Evolutionary conservation across 768 basidiomycete species (phyloP).

Genomic region (Lanmaoa rubissima): DNA sequence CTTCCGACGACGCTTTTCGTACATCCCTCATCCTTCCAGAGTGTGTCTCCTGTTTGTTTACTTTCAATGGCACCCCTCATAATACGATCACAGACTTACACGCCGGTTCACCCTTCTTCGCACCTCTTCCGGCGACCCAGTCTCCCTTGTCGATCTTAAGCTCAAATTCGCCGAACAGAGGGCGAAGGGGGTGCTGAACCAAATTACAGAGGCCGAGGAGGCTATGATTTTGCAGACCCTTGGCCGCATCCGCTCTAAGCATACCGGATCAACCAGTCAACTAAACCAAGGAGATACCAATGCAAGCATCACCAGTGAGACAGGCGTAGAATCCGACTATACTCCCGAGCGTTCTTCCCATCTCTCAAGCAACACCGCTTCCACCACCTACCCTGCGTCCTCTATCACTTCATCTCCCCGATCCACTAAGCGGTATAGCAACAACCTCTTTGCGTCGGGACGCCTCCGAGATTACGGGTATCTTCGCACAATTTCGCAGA

Average conservation of each 20-base stretch:
- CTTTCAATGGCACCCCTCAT: conserved; percentile 8
- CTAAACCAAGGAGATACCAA: conserved; percentile 18
- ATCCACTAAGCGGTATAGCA: conserved; percentile 73
- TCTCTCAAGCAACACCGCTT: conserved; percentile 37
- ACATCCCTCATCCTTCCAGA: conserved; percentile 84
- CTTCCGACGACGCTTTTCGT: conserved; percentile 74
- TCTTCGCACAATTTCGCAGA: conserved; percentile 53
- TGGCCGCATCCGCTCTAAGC: conserved; percentile 47
- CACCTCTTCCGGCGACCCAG: conserved; percentile 60
- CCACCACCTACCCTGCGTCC: conserved; percentile 39
- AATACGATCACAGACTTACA: conserved; percentile 54
- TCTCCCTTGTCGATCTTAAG: conserved; percentile 63
- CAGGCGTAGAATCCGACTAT: conserved; percentile 31
- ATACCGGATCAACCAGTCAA: conserved; percentile 20
- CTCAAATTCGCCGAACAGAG: conserved; percentile 74
- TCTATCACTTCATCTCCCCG: conserved; percentile 41
- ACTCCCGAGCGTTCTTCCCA: conserved; percentile 34
- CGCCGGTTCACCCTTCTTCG: conserved; percentile 81
- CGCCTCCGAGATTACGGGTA: conserved; percentile 74
- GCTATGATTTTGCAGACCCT: conserved; percentile 80
- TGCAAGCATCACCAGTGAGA: conserved; percentile 14
- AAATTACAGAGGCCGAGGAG: conserved; percentile 80
- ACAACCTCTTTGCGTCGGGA: conserved; percentile 84
- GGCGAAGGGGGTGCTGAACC: conserved; percentile 61
- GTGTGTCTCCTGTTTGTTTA: conserved; percentile 45